phyloP scores from a whole-genome alignment of 78 protist genomes.

The Dictyostelium brefeldianum region DNA sequence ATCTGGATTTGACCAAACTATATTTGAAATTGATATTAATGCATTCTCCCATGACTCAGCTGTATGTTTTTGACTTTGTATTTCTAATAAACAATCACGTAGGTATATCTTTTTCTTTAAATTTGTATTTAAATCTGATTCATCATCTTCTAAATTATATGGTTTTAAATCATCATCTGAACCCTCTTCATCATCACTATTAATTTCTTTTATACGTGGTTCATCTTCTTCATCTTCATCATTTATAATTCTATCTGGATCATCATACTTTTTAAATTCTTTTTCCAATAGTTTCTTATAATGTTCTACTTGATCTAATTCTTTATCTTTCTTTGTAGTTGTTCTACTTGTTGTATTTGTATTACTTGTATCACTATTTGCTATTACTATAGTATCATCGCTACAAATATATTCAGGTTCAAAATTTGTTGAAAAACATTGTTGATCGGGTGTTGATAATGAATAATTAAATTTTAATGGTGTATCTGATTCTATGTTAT shows the following conservation, averaged over 20 bases:
- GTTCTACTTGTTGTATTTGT: neutral
- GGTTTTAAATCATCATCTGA: slow-evolving; percentile 51
- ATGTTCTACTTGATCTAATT: neutral
- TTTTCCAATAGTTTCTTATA: slow-evolving; percentile 45
- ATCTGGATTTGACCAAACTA: slow-evolving; percentile 70
- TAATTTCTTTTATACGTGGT: neutral
- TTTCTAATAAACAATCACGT: slow-evolving; percentile 65
- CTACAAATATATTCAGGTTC: neutral
- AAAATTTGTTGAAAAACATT: slow-evolving; percentile 3
- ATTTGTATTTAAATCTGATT: slow-evolving; percentile 60
- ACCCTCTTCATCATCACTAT: neutral
- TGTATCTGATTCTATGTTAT: neutral
- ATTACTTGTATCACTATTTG: neutral
- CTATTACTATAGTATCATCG: neutral
- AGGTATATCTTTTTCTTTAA: slow-evolving; percentile 58
- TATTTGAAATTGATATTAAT: slow-evolving; percentile 31
- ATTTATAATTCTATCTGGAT: slow-evolving; percentile 55
- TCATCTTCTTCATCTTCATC: slow-evolving; percentile 13
- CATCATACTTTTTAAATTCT: slow-evolving; percentile 75
- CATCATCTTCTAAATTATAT: slow-evolving; percentile 72
- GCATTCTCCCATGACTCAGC: slow-evolving; percentile 73
- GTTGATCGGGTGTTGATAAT: slow-evolving; percentile 10
- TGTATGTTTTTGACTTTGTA: slow-evolving; percentile 73
- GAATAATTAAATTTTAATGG: slow-evolving; percentile 34
- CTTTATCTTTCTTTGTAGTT: neutral